Percentiles rank a stretch among this genome's conserved stretches.
These are phyloP conservation scores for Trypanosomatidae sp. DNA, from an alignment of 208 protist genomes.

Conservation along the genomic window DNA sequence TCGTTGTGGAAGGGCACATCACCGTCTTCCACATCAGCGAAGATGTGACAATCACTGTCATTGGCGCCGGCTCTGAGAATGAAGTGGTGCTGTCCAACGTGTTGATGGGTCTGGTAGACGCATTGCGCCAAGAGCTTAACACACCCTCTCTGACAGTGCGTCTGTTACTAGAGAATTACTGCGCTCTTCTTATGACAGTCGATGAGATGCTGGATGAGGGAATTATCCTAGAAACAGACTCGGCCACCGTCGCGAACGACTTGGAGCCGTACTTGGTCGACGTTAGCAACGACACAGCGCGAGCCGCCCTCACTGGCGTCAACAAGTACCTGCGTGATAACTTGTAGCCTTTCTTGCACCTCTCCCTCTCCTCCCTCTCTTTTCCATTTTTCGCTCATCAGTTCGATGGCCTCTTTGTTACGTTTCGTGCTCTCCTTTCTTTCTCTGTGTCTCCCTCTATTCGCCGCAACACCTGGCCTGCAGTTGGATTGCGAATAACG, in stretches of 20 bases:
- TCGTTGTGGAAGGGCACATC: slow-evolving; percentile 72
- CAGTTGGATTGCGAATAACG: not conserved
- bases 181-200: slow-evolving; percentile 81
- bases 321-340: slow-evolving; percentile 88
- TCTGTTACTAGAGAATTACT: slow-evolving; percentile 83
- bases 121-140: slow-evolving; percentile 61
- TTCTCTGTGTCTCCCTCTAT: not conserved
- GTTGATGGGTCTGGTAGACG: slow-evolving; percentile 63
- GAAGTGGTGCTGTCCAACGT: slow-evolving; percentile 76
- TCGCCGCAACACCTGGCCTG: not conserved
- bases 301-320: slow-evolving; percentile 70
- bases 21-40: slow-evolving; percentile 65
- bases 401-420: not conserved
- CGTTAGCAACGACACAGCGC: slow-evolving; percentile 53
- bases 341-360: slow-evolving; percentile 26
- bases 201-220: slow-evolving; percentile 93
- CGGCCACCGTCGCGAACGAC: slow-evolving; percentile 44
- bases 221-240: slow-evolving; percentile 84
- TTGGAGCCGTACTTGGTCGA: slow-evolving; percentile 68
- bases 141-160: slow-evolving; percentile 43
- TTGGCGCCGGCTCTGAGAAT: slow-evolving; percentile 84
- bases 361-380: not conserved
- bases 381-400: not conserved
- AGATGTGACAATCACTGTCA: slow-evolving; percentile 74
- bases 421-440: not conserved